These are phyloP conservation scores for Daldinia childiae DNA, from an alignment of 495 filamentous ascomycete species.

Conservation along the genomic window DNA sequence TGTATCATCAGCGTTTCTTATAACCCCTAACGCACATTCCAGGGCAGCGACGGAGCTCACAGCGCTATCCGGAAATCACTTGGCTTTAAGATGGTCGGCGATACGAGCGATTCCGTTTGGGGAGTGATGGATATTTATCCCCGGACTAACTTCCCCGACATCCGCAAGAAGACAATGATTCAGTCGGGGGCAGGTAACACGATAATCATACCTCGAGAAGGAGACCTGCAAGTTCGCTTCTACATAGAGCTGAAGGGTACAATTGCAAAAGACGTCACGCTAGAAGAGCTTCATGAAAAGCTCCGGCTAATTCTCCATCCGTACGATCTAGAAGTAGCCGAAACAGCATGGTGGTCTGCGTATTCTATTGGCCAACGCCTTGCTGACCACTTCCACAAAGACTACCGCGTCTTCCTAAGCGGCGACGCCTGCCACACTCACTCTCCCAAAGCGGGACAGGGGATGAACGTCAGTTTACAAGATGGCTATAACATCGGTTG, in stretches of 20 bases:
- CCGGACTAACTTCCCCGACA: conserved; percentile 78
- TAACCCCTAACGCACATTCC: not conserved
- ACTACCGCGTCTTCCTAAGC: conserved; percentile 68
- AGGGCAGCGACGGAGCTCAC: conserved; percentile 84
- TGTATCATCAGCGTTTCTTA: not conserved
- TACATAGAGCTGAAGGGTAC: conserved; percentile 65
- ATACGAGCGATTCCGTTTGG: conserved; percentile 70
- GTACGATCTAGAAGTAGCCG: conserved; percentile 55
- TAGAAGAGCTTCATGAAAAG: conserved; percentile 66
- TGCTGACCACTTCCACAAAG: conserved; percentile 62
- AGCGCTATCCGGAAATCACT: conserved; percentile 72
- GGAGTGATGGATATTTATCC: conserved; percentile 87
- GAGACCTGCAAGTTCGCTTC: conserved; percentile 66
- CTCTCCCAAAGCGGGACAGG: conserved; percentile 76
- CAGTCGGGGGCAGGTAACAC: conserved; percentile 64
- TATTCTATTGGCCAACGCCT: conserved; percentile 73
- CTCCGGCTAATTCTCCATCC: conserved; percentile 67
- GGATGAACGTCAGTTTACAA: conserved; percentile 72
- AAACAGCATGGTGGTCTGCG: conserved; percentile 69
- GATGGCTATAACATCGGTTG: conserved; percentile 76
- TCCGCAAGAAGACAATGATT: conserved; percentile 67
- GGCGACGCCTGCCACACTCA: conserved; percentile 80
- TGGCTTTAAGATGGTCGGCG: conserved; percentile 76
- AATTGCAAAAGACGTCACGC: conserved; percentile 52
- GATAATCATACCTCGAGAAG: conserved; percentile 74